A percentile compares a stretch with the other conserved stretches of the same genome.
Evolutionary conservation across 164 flowering plant species (phyloP).

Genomic region (Vitis labrusca): DNA sequence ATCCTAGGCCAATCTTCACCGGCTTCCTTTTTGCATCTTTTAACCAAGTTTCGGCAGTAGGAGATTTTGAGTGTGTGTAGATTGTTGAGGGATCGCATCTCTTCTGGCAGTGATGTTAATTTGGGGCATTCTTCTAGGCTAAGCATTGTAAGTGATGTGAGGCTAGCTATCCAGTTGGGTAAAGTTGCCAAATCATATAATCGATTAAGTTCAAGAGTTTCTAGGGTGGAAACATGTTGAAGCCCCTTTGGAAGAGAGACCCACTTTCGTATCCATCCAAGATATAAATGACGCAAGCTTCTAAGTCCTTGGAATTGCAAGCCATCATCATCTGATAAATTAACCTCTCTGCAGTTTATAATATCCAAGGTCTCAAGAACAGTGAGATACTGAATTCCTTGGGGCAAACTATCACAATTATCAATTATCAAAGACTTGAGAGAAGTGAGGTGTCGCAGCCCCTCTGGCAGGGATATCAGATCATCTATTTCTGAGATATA

Average conservation of each 20-base stretch:
- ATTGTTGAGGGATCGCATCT: not conserved
- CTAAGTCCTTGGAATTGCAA: not conserved
- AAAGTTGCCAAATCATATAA: slow-evolving; percentile 13
- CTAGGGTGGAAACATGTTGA: not conserved
- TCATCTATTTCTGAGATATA: not conserved
- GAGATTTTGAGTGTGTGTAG: not conserved
- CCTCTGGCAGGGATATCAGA: not conserved
- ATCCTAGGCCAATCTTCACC: slow-evolving; percentile 7
- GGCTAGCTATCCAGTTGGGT: slow-evolving; percentile 19
- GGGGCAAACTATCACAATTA: not conserved
- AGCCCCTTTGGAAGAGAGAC: not conserved
- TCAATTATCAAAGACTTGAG: not conserved
- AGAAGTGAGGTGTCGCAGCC: not conserved
- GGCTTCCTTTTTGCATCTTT: not conserved
- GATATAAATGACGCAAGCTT: not conserved
- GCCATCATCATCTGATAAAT: not conserved
- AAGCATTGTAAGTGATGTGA: slow-evolving; percentile 15
- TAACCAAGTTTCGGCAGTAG: not conserved
- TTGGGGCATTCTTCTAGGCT: slow-evolving; percentile 14
- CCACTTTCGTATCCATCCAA: not conserved
- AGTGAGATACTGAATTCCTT: not conserved
- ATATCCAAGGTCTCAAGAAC: not conserved
- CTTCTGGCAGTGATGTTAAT: slow-evolving; percentile 10
- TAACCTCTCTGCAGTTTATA: not conserved
- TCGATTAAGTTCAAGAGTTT: not conserved